Evolutionary conservation across 495 filamentous ascomycete genomes (phyloP).

Genomic region (Aspergillus olivimuriae): DNA sequence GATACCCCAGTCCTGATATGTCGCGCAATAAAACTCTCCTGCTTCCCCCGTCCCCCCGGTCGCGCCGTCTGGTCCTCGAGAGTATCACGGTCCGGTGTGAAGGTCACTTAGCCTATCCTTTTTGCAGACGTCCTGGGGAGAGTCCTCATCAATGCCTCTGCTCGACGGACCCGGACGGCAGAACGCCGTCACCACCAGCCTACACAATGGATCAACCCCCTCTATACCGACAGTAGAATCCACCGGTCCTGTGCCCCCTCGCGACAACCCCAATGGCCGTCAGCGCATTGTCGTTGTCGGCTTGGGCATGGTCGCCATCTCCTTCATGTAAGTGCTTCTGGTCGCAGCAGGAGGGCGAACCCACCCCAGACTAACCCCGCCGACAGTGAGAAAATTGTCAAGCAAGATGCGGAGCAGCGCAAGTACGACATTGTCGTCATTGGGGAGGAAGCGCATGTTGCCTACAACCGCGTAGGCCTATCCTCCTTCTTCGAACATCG

Average conservation of each 20-base stretch:
- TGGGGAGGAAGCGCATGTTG: constrained; percentile 86
- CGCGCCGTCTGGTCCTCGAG: too few species aligned
- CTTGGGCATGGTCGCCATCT: constrained; percentile 92
- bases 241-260: not conserved
- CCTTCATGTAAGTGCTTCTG: constrained; percentile 69
- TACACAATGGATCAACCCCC: constrained; percentile 3
- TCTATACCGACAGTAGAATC: constrained; percentile 6
- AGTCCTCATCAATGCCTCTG: constrained; percentile 28
- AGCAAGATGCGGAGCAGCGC: constrained; percentile 67
- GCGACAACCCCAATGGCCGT: constrained; percentile 20
- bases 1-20: not conserved
- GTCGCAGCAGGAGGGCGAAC: too few species aligned
- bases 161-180: constrained; percentile 26
- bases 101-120: too few species aligned
- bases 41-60: not conserved
- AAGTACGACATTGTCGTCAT: constrained; percentile 87
- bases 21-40: not conserved
- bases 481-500: constrained; percentile 91
- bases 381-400: constrained; percentile 78
- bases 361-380: too few species aligned
- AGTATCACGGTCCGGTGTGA: too few species aligned
- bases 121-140: too few species aligned
- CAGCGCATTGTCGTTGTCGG: constrained; percentile 84
- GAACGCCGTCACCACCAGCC: constrained; percentile 23
- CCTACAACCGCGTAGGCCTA: constrained; percentile 94